phyloP scores from a whole-genome alignment of 2,329 filamentous ascomycete species.

The Cordyceps farinosa region DNA sequence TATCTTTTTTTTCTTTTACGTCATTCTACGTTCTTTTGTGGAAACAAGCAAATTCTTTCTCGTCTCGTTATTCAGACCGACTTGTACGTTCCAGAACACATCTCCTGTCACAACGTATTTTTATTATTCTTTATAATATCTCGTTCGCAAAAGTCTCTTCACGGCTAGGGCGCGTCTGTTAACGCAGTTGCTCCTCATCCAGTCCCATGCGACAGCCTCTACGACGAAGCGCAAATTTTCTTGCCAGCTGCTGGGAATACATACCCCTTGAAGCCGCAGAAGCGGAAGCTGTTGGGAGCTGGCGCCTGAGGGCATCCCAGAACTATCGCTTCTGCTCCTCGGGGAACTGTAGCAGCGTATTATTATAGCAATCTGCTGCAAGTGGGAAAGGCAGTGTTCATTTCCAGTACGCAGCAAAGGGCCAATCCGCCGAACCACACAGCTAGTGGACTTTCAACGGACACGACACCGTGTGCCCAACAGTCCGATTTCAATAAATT shows the following conservation, averaged over 20 bases:
- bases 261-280: slow-evolving; percentile 90
- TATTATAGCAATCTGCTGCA: slow-evolving; percentile 60
- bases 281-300: slow-evolving; percentile 95
- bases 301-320: slow-evolving; percentile 77
- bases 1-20: too few relatives aligned
- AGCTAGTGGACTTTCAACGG: too few relatives aligned
- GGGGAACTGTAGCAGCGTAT: slow-evolving; percentile 68
- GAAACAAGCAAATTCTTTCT: too few relatives aligned
- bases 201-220: not conserved
- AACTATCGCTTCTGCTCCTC: slow-evolving; percentile 76
- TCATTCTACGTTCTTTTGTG: too few relatives aligned
- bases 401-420: too few relatives aligned
- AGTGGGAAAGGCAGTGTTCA: too few relatives aligned
- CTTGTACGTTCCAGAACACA: too few relatives aligned
- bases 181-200: not conserved
- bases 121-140: slow-evolving; percentile 48
- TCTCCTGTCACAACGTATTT: too few relatives aligned
- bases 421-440: too few relatives aligned
- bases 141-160: slow-evolving; percentile 78
- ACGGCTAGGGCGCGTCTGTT: slow-evolving; percentile 84
- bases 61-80: too few relatives aligned
- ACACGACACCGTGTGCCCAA: too few relatives aligned
- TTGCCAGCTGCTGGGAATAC: slow-evolving; percentile 18
- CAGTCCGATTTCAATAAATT: too few relatives aligned
- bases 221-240: not conserved